A percentile compares a stretch with the other conserved stretches of the same genome.
phyloP scores from a whole-genome alignment of 169 alveolate genomes.

The Cryptosporidium xiaoi region DNA sequence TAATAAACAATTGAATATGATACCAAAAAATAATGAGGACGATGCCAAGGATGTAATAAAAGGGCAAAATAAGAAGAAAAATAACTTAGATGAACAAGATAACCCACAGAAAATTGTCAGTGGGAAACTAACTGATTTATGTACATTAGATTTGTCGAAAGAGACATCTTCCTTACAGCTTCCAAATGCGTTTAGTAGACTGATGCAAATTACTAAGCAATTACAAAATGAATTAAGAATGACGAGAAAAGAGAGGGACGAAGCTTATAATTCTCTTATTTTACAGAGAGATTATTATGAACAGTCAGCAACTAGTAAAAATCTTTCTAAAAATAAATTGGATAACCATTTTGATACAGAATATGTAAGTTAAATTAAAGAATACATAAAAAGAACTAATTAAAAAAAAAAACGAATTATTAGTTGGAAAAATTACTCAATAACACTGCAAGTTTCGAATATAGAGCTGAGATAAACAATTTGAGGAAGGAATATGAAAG shows the following conservation, averaged over 20 bases:
- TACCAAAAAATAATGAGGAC: too few species aligned
- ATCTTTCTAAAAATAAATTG: neutral
- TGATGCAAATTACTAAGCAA: conserved; percentile 48
- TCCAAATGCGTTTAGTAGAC: conserved; percentile 63
- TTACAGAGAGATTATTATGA: conserved; percentile 65
- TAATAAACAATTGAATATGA: too few species aligned
- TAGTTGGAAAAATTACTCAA: conserved; percentile 50
- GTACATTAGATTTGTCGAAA: conserved; percentile 37
- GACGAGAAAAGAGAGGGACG: conserved; percentile 64
- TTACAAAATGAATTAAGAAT: conserved; percentile 39
- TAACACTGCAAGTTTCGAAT: conserved; percentile 47
- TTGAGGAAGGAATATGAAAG: conserved; percentile 54
- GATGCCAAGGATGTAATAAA: too few species aligned
- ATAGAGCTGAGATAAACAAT: conserved; percentile 58
- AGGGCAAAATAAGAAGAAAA: too few species aligned
- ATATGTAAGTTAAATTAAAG: conserved; percentile 22
- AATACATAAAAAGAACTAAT: neutral
- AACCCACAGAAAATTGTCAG: neutral
- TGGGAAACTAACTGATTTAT: conserved; percentile 30
- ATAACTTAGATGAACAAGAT: neutral
- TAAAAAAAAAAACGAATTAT: neutral
- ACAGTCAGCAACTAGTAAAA: conserved; percentile 20
- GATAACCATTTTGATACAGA: conserved; percentile 2
- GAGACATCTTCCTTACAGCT: conserved; percentile 63
- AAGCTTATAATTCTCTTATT: conserved; percentile 56